Percentiles rank a stretch among this genome's conserved stretches.
Conservation (phyloP, 2,329 filamentous ascomycete genomes). For the Chlorencoelia australis region DNA sequence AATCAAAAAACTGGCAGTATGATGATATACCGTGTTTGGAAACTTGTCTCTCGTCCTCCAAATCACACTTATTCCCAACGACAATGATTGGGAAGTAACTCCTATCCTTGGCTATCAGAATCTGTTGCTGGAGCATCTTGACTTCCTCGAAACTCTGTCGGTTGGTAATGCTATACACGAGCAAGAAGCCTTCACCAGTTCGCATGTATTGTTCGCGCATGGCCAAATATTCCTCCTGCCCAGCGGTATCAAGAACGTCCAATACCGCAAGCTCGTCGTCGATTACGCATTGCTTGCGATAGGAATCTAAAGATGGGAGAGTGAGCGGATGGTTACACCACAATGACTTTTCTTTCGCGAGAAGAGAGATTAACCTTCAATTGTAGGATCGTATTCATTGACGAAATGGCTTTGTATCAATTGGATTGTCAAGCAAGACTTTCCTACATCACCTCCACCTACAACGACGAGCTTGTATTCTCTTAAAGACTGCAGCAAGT, state of each 20-base stretch:
- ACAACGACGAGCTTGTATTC: conserved; percentile 97
- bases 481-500: conserved; percentile 57
- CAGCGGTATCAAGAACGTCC: conserved; percentile 95
- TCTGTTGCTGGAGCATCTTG: conserved; percentile 97
- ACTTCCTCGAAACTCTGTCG: conserved; percentile 98
- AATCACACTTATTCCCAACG: conserved; percentile 98
- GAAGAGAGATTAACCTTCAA: conserved; percentile 64
- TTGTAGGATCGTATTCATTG: conserved; percentile 98
- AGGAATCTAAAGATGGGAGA: conserved; percentile 60
- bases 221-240: conserved; percentile 97
- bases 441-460: conserved; percentile 95
- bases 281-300: conserved; percentile 99
- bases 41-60: conserved; percentile 86
- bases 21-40: conserved; percentile 71
- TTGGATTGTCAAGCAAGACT: conserved; percentile 98
- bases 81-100: conserved; percentile 99
- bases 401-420: conserved; percentile 88
- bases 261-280: conserved; percentile 96
- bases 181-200: conserved; percentile 92
- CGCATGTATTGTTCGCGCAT: conserved; percentile 99
- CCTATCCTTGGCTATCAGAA: conserved; percentile 97
- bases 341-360: background rate
- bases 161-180: conserved; percentile 97
- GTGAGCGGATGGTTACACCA: background rate
- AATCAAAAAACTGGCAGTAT: background rate